Percentiles rank a stretch among this genome's conserved stretches.
Conservation (phyloP, 2,329 filamentous ascomycete genomes). For the Pseudohalonectria lignicola region DNA sequence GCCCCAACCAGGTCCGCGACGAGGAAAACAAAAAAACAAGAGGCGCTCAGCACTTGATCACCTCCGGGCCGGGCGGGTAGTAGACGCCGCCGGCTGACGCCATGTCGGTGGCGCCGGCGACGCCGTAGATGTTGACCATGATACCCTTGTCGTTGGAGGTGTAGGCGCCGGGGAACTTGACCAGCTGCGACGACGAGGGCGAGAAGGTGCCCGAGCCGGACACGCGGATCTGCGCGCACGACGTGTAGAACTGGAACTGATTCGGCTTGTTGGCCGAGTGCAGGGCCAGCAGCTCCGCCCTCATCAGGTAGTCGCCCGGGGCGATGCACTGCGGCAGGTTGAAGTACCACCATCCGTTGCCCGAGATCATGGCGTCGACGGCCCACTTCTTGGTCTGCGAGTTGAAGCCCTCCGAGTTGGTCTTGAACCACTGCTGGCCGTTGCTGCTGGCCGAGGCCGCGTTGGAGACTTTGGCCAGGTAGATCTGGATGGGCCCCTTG, state of each 20-base stretch:
- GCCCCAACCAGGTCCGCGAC: too few species aligned
- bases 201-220: constrained; percentile 25
- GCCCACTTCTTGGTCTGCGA: constrained; percentile 29
- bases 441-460: constrained; percentile 25
- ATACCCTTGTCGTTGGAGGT: constrained; percentile 30
- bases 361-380: constrained; percentile 35
- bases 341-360: constrained; percentile 30
- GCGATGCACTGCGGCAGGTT: constrained; percentile 25
- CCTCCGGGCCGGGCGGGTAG: constrained; percentile 22
- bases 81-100: constrained; percentile 22
- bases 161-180: constrained; percentile 35
- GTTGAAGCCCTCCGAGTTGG: constrained; percentile 36
- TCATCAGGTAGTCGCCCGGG: constrained; percentile 10
- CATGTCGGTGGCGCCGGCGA: constrained; percentile 27
- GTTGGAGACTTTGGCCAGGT: constrained; percentile 35
- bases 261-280: constrained; percentile 4
- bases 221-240: constrained; percentile 21
- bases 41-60: constrained; percentile 20
- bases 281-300: constrained; percentile 8
- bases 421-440: constrained; percentile 37
- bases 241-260: constrained; percentile 8
- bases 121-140: constrained; percentile 34
- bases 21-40: too few species aligned
- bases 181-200: constrained; percentile 20
- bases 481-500: constrained; percentile 35